Evolutionary conservation across 495 filamentous ascomycete species (phyloP), one percentile per base, ranked within the genome.

Genomic region (Aspergillus affinis): DNA sequence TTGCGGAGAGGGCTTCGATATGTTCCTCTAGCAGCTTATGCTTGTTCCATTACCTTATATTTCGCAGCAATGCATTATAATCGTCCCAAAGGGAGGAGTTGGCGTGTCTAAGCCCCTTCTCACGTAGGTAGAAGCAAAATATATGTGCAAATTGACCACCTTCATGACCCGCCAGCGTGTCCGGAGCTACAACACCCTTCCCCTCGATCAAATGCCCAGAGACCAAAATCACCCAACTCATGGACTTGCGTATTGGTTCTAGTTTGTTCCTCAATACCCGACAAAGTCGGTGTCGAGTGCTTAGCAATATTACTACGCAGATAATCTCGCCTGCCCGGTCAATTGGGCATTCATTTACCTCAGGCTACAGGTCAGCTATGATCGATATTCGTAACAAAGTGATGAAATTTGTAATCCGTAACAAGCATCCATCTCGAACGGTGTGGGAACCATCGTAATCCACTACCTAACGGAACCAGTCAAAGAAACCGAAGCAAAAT

Each of bases 161-260:
- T 41, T 41, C 12, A 41, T 41, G 7, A 80, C 78, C 1, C 36
- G 10, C 36, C 9, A 41, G 36, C 36, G 36, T 17, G 13, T 41
- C 15, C 1, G 36, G 36, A 15, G 36, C 36, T 41, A 41, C 13
- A 41, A 13, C 12, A 41, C 13, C 12, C 9, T 41, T 1, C 7
- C 12, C 36, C 36, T 41, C 36, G 13, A 41, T 15, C 36, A 41
- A 15, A 13, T 41, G 12, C 36, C 12, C 36, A 41, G 8, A 41
- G 9, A 17, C 36, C 36, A 41, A 41, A 41, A 15, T 4, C 36
- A 41, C 4, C 36, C 36, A 10, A 4, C 29, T 32, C 29, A 41
- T 41, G 12, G 13, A 41, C 36, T 15, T 41, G 10, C 1, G 12
- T 15, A 15, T 41, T 41, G 36, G 36, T 41, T 41, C 36, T 41